Evolutionary conservation across 2,329 filamentous ascomycete genomes (phyloP), one percentile per base, ranked within the genome.

Genomic region (Pseudocercospora fuligena): DNA sequence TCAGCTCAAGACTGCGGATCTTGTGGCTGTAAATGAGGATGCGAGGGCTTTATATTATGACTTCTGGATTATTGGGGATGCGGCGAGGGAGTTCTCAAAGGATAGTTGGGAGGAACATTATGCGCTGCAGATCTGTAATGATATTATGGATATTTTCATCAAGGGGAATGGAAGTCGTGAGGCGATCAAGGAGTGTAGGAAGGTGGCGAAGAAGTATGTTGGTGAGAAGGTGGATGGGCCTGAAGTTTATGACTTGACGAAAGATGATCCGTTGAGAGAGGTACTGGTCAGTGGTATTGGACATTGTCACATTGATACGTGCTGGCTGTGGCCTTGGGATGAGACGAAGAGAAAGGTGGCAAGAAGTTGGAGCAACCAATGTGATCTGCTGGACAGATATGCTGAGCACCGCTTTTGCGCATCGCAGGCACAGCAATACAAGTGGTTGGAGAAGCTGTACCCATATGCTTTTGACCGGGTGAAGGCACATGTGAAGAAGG

Each of bases 321-420:
- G 94, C 80, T 99, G 95, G 95, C 85, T 99, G 40, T 99, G 95
- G 95, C 95, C 95, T 0, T 99, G 93, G 87, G 95, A 91, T 9
- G 95, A 99, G 83, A 98, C 95, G 0, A 97, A 96, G 82, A 91
- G 95, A 75, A 99, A 99, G 83, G 91, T 98, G 31, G 94, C 91
- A 21, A 89, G 95, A 54, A 97, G 94, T 9, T 99, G 95, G 95
- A 94, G 93, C 1, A 98, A 93, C 78, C 95, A 99, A 79, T 97
- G 94, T 79, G 91, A 97, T 75, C 83, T 99, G 73, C 93, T 99
- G 86, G 95, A 99, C 68, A 88, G 92, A 36, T 99, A 98, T 72
- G 93, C 94, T 0, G 95, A 99, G 81, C 90, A 97, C 75, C 89
- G 92, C 56, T 99, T 99, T 82, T 89, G 91, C 61, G 93, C 91